These are phyloP conservation scores for Sporothrix dimorphospora DNA, from an alignment of 2,329 filamentous ascomycete species.

Conservation along the genomic window DNA sequence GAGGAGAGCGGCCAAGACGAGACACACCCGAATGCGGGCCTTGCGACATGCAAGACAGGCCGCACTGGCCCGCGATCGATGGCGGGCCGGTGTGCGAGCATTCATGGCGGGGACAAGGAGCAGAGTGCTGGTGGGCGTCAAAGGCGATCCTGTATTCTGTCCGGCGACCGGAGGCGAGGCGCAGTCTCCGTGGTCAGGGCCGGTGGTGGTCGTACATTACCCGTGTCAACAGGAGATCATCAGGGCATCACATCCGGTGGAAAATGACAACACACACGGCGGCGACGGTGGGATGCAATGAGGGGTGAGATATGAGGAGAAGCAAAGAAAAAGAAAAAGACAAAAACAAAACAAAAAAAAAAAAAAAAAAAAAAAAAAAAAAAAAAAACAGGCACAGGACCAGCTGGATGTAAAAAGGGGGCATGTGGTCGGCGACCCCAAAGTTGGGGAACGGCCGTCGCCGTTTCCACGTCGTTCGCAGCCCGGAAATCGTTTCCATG, in stretches of 20 bases:
- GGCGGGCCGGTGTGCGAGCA: slow-evolving; percentile 4
- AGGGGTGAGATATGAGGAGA: slow-evolving; percentile 2
- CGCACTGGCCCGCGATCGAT: slow-evolving; percentile 23
- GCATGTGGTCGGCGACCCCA: neutral
- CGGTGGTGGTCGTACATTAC: slow-evolving; percentile 13
- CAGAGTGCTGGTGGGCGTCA: neutral
- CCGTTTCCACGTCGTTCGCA: neutral
- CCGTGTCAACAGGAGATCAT: neutral
- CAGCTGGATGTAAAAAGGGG: neutral
- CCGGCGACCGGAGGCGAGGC: neutral
- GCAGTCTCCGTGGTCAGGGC: slow-evolving; percentile 1
- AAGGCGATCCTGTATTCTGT: neutral
- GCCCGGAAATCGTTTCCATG: slow-evolving; percentile 24
- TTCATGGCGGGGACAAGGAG: neutral
- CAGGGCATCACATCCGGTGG: neutral
- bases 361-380: neutral
- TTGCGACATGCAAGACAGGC: slow-evolving; percentile 24
- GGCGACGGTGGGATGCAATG: neutral
- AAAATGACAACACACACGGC: neutral
- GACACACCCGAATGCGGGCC: slow-evolving; percentile 17
- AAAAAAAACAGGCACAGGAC: neutral
- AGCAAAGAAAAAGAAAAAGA: neutral
- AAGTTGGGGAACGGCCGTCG: neutral
- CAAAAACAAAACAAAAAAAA: neutral
- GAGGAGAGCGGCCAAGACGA: neutral